Evolutionary conservation across 1,139 yeast genomes (phyloP).

Genomic region (Candida sp.): DNA sequence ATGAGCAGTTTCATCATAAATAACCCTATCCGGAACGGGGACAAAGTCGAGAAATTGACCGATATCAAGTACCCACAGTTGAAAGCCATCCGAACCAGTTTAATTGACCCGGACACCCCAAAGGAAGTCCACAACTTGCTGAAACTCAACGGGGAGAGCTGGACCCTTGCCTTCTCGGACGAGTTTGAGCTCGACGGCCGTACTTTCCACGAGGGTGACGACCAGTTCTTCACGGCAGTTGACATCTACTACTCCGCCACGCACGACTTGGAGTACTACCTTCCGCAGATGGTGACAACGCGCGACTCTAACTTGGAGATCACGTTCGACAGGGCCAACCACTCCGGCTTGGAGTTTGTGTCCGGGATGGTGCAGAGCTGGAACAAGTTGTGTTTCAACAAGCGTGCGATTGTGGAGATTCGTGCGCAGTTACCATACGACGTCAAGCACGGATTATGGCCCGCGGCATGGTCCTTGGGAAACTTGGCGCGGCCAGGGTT

Average conservation of each 20-base stretch:
- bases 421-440: slow-evolving; percentile 28
- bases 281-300: slow-evolving; percentile 33
- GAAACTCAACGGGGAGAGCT: slow-evolving; percentile 15
- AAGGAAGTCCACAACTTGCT: slow-evolving; percentile 12
- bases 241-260: slow-evolving; percentile 35
- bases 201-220: slow-evolving; percentile 33
- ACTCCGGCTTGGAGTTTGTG: slow-evolving; percentile 27
- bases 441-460: slow-evolving; percentile 31
- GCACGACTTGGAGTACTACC: slow-evolving; percentile 33
- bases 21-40: slow-evolving; percentile 12
- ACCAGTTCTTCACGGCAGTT: slow-evolving; percentile 33
- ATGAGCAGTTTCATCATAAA: slow-evolving; percentile 8
- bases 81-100: slow-evolving; percentile 24
- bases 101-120: slow-evolving; percentile 35
- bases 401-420: slow-evolving; percentile 28
- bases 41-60: slow-evolving; percentile 12
- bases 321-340: slow-evolving; percentile 26
- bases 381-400: slow-evolving; percentile 34
- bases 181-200: slow-evolving; percentile 36
- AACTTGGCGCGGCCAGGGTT: slow-evolving; percentile 35
- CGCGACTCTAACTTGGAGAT: slow-evolving; percentile 27
- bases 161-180: slow-evolving; percentile 34
- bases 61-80: slow-evolving; percentile 23
- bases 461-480: slow-evolving; percentile 37
- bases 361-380: slow-evolving; percentile 37